A percentile compares a stretch with the other conserved stretches of the same genome.
These are phyloP conservation scores for Pelargonium fulgidum DNA, from an alignment of 441 rosid species.

Conservation along the genomic window DNA sequence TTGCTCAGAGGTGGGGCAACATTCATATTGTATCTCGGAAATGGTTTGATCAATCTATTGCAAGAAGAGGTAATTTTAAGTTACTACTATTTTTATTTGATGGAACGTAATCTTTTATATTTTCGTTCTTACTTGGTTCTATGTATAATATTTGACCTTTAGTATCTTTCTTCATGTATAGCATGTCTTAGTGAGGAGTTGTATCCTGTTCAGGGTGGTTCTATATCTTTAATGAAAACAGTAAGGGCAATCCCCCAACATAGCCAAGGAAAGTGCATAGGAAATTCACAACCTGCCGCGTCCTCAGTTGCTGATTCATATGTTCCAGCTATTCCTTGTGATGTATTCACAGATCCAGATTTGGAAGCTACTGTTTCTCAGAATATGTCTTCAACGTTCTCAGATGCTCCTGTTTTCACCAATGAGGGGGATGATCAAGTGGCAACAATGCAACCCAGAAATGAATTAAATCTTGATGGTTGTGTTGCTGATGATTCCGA, in stretches of 20 bases:
- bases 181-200: conserved; percentile 90
- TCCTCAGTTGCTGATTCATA: conserved; percentile 47
- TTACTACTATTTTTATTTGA: conserved; percentile 16
- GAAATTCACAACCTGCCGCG: conserved; percentile 30
- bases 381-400: conserved; percentile 46
- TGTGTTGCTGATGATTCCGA: conserved; percentile 76
- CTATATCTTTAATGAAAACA: conserved; percentile 41
- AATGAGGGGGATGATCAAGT: conserved; percentile 39
- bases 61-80: conserved; percentile 57
- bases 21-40: conserved; percentile 71
- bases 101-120: conserved; percentile 13
- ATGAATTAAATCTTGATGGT: conserved; percentile 45
- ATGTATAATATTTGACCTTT: conserved; percentile 30
- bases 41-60: conserved; percentile 88
- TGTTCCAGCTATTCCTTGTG: conserved; percentile 31
- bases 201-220: conserved; percentile 65
- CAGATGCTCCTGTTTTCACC: conserved; percentile 38
- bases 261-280: conserved; percentile 46
- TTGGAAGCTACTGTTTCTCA: conserved; percentile 76
- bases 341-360: conserved; percentile 54
- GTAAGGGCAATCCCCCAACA: conserved; percentile 36
- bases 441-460: conserved; percentile 30
- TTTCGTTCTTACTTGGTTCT: conserved; percentile 14
- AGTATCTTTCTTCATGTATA: conserved; percentile 37
- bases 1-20: conserved; percentile 90